Percentiles rank a stretch among this genome's conserved stretches.
Evolutionary conservation across 331 rosid genomes (phyloP).

Genomic region (Malus hybrid): DNA sequence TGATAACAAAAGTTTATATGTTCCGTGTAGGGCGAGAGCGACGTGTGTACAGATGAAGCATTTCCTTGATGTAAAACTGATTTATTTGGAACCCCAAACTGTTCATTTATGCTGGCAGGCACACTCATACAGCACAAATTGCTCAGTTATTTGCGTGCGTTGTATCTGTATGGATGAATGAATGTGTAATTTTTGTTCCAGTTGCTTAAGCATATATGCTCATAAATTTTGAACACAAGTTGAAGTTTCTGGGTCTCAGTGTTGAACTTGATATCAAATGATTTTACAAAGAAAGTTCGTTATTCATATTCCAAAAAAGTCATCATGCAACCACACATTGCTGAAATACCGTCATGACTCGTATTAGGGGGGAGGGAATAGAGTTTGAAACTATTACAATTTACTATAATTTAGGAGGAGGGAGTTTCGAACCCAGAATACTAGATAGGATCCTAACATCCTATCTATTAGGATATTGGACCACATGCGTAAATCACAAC

Average conservation of each 20-base stretch:
- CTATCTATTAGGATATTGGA: no score
- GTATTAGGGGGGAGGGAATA: no score
- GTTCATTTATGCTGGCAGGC: slow-evolving; percentile 19
- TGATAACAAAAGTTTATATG: slow-evolving; percentile 11
- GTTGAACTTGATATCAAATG: neutral
- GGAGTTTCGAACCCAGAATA: no score
- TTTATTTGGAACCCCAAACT: slow-evolving; percentile 23
- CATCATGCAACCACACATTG: neutral
- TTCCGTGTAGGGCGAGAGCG: slow-evolving; percentile 1
- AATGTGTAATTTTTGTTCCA: slow-evolving; percentile 3
- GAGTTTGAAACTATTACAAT: no score
- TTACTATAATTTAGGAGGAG: no score
- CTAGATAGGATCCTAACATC: no score
- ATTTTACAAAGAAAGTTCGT: neutral
- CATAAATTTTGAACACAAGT: neutral
- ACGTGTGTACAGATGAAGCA: slow-evolving; percentile 23
- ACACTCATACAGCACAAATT: slow-evolving; percentile 17
- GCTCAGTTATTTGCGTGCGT: slow-evolving; percentile 13
- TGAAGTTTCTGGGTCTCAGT: neutral
- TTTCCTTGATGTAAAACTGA: slow-evolving; percentile 12
- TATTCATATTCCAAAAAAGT: neutral
- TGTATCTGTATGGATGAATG: slow-evolving; percentile 12
- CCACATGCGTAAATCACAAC: no score
- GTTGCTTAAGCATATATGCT: slow-evolving; percentile 22
- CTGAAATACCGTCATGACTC: no score